Evolutionary conservation across 2,329 filamentous ascomycete species (phyloP).

Genomic region (Podosphaera fusca): DNA sequence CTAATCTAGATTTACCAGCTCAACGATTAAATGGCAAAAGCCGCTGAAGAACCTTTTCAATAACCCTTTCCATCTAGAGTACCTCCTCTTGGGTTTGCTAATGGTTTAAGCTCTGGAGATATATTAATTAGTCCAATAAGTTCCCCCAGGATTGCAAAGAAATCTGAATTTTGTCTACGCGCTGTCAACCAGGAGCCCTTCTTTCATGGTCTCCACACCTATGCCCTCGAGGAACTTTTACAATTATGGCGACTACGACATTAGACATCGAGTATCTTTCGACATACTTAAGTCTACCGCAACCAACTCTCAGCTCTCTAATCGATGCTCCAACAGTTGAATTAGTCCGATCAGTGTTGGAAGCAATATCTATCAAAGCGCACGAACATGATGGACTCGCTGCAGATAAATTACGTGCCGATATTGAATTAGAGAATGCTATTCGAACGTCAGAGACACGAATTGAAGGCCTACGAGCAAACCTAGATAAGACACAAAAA

Average conservation of each 20-base stretch:
- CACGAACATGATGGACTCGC: slow-evolving; percentile 63
- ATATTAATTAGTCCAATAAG: not conserved
- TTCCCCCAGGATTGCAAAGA: not conserved
- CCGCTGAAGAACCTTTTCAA: not conserved
- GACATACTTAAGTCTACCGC: slow-evolving; percentile 44
- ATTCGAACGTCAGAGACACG: slow-evolving; percentile 66
- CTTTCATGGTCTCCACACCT: not conserved
- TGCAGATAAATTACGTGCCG: slow-evolving; percentile 67
- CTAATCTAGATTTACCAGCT: no score
- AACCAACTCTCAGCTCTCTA: slow-evolving; percentile 35
- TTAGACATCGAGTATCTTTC: slow-evolving; percentile 54
- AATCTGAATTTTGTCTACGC: not conserved
- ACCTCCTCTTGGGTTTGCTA: not conserved
- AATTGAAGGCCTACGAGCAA: slow-evolving; percentile 57
- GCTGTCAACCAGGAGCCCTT: not conserved
- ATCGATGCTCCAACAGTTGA: slow-evolving; percentile 51
- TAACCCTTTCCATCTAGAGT: not conserved
- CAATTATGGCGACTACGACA: slow-evolving; percentile 32
- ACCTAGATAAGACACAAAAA: slow-evolving; percentile 60
- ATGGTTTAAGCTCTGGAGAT: not conserved
- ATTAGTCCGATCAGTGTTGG: slow-evolving; percentile 51
- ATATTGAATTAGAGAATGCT: slow-evolving; percentile 83
- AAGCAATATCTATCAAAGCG: slow-evolving; percentile 53
- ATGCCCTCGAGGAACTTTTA: not conserved
- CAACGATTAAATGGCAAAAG: not conserved